Evolutionary conservation across 2,329 filamentous ascomycete species (phyloP).

Genomic region (Colletotrichum filicis): DNA sequence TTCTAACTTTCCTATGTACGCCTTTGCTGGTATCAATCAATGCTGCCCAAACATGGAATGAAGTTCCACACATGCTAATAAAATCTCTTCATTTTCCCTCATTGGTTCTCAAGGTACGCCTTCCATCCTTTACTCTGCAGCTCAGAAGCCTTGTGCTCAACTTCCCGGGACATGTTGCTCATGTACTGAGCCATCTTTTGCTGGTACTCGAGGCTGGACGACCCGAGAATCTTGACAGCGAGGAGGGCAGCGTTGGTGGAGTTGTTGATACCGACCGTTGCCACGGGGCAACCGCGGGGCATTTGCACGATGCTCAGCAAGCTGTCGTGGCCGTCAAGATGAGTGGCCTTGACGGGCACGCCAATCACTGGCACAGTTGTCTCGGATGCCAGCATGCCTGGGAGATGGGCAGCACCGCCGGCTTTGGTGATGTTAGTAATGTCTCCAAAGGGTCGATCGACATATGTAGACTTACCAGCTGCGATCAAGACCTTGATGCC

Average conservation of each 20-base stretch:
- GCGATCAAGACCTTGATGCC: constrained; percentile 82
- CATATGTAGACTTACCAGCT: constrained; percentile 48
- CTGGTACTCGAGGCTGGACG: constrained; percentile 65
- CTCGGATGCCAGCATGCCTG: constrained; percentile 79
- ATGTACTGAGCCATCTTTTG: constrained; percentile 71
- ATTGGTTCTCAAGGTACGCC: constrained; percentile 59
- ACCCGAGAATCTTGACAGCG: constrained; percentile 75
- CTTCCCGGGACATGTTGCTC: constrained; percentile 70
- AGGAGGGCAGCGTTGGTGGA: constrained; percentile 80
- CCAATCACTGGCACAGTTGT: constrained; percentile 81
- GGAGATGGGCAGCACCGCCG: constrained; percentile 78
- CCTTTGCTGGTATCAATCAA: constrained; percentile 34
- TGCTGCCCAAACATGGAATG: constrained; percentile 9
- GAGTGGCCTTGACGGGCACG: constrained; percentile 79
- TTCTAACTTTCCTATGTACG: constrained; percentile 11
- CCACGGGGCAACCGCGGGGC: constrained; percentile 79
- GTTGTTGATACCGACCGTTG: constrained; percentile 84
- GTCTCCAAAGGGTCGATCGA: not conserved
- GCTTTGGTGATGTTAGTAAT: constrained; percentile 50
- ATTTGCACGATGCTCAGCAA: constrained; percentile 82
- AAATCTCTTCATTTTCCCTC: constrained; percentile 1
- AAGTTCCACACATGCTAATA: constrained; percentile 17
- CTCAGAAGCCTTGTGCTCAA: constrained; percentile 69
- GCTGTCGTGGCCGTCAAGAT: constrained; percentile 77
- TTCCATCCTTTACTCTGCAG: constrained; percentile 67